These are phyloP conservation scores for Candida pseudocylindracea DNA, from an alignment of 1,139 yeast genomes.

Conservation along the genomic window DNA sequence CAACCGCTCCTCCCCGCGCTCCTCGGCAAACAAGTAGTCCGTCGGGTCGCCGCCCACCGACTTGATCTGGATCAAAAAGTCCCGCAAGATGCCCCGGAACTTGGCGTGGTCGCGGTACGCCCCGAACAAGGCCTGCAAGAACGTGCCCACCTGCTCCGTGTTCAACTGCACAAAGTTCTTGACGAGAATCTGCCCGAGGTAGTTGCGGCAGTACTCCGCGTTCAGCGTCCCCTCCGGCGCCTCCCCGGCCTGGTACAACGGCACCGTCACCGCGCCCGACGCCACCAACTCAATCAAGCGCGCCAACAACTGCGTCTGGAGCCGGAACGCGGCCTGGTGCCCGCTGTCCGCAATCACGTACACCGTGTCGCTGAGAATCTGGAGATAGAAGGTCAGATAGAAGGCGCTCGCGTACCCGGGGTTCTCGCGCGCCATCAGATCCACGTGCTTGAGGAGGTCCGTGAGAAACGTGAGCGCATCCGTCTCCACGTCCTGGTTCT, in stretches of 20 bases:
- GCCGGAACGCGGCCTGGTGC: constrained; percentile 88
- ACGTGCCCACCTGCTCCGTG: constrained; percentile 58
- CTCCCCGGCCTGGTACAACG: constrained; percentile 50
- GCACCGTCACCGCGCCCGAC: constrained; percentile 47
- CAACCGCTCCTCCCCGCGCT: constrained; percentile 55
- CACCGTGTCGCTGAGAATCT: constrained; percentile 78
- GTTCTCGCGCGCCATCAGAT: constrained; percentile 41
- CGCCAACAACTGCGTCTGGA: constrained; percentile 70
- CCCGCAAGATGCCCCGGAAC: constrained; percentile 77
- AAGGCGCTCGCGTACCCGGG: constrained; percentile 60
- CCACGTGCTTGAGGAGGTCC: constrained; percentile 69
- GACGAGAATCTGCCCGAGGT: constrained; percentile 58
- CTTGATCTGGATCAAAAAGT: constrained; percentile 88
- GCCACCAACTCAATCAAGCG: constrained; percentile 71
- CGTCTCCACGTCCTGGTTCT: constrained; percentile 86
- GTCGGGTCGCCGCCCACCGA: constrained; percentile 90
- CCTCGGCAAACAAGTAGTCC: constrained; percentile 88
- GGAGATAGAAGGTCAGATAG: constrained; percentile 73
- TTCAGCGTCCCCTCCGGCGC: constrained; percentile 78
- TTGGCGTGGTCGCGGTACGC: constrained; percentile 54
- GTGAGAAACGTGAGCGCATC: constrained; percentile 66
- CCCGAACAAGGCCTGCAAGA: constrained; percentile 53
- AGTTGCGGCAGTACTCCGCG: constrained; percentile 57
- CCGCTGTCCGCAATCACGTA: constrained; percentile 91
- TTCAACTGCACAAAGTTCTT: constrained; percentile 85